Evolutionary conservation across 108 stramenopile genomes (phyloP).

Genomic region (Parietichytrium sp.): DNA sequence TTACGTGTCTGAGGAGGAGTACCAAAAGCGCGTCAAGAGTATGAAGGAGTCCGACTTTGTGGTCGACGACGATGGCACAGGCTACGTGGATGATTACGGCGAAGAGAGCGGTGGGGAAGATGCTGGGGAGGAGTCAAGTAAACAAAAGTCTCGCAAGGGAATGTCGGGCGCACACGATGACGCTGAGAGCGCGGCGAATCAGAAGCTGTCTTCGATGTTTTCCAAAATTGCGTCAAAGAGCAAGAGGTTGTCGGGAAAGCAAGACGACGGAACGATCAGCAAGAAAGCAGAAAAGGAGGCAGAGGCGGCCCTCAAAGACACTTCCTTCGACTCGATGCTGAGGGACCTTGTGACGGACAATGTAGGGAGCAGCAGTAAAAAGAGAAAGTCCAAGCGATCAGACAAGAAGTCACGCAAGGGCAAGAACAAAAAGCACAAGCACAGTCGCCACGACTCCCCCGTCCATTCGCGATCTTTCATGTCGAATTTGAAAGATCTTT

Average conservation of each 20-base stretch:
- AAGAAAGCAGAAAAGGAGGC: neutral
- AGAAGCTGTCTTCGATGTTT: neutral
- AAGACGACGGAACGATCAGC: constrained; percentile 9
- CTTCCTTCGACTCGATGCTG: constrained; percentile 52
- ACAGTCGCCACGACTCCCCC: neutral
- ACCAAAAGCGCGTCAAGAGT: constrained; percentile 72
- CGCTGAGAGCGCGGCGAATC: neutral
- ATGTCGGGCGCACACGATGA: neutral
- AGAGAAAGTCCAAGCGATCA: constrained; percentile 20
- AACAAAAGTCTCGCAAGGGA: neutral
- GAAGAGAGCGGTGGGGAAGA: constrained; percentile 56
- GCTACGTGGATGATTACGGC: constrained; percentile 96
- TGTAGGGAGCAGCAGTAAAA: neutral
- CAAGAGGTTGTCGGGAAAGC: neutral
- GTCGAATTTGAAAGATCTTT: neutral
- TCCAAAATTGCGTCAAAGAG: neutral
- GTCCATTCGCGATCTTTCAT: neutral
- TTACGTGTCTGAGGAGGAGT: constrained; percentile 78
- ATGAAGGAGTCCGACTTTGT: constrained; percentile 95
- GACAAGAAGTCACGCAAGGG: neutral
- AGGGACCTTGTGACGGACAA: constrained; percentile 47
- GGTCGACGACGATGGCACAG: constrained; percentile 96
- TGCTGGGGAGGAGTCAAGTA: constrained; percentile 19
- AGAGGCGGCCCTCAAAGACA: neutral
- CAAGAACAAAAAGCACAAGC: constrained; percentile 15